These are phyloP conservation scores for Xanthoconium separans DNA, from an alignment of 1,284 basidiomycete species.

Conservation along the genomic window DNA sequence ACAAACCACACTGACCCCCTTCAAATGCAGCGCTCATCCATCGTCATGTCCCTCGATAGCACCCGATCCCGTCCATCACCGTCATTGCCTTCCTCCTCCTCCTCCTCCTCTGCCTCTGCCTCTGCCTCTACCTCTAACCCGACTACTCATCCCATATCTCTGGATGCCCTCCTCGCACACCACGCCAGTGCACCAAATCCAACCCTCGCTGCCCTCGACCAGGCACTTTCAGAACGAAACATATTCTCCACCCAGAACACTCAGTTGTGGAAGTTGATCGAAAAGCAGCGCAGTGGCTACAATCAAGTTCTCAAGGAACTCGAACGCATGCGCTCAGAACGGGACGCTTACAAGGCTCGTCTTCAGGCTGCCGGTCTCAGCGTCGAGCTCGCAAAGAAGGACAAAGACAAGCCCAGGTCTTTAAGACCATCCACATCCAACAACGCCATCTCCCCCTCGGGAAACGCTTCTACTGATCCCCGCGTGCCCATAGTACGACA, in stretches of 20 bases:
- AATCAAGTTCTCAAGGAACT: constrained; percentile 74
- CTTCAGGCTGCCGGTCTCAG: constrained; percentile 41
- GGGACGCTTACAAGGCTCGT: constrained; percentile 64
- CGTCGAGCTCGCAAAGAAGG: constrained; percentile 29
- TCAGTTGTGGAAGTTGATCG: constrained; percentile 90
- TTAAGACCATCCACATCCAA: constrained; percentile 26
- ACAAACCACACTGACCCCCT: no score
- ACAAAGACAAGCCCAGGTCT: constrained; percentile 33
- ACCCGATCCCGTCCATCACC: neutral
- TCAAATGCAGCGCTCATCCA: no score
- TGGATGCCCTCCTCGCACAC: constrained; percentile 54
- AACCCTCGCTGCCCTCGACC: constrained; percentile 66
- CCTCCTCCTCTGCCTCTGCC: constrained; percentile 19
- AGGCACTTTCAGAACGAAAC: constrained; percentile 76
- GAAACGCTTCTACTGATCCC: constrained; percentile 26
- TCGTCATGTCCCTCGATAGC: no score
- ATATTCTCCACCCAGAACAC: constrained; percentile 76
- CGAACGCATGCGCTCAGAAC: constrained; percentile 76
- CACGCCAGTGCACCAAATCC: constrained; percentile 55
- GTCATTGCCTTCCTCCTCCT: neutral
- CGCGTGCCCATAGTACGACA: constrained; percentile 38
- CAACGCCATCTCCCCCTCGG: constrained; percentile 19
- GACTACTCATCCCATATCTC: constrained; percentile 43
- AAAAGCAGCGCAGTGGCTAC: constrained; percentile 78
- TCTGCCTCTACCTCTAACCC: constrained; percentile 27